A percentile compares a stretch with the other conserved stretches of the same genome.
Evolutionary conservation across 345 rosid species (phyloP).

Genomic region (Mercurialis annua): DNA sequence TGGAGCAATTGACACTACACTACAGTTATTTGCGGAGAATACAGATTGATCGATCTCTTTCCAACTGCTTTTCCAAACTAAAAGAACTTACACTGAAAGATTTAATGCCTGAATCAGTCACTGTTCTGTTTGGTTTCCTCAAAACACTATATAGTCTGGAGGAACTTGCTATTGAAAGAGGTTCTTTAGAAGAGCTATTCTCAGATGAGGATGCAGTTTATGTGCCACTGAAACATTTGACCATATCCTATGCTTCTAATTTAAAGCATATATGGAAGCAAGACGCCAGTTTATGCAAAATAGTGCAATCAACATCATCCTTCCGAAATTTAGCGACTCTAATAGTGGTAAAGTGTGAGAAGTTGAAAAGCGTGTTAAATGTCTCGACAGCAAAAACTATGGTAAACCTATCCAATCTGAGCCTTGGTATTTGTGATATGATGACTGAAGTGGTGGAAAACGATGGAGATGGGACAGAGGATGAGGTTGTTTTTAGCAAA

Average conservation of each 20-base stretch:
- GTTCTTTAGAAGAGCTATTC: constrained; percentile 16
- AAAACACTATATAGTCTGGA: no score
- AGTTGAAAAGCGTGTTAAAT: background rate
- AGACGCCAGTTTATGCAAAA: background rate
- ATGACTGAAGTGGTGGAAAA: constrained; percentile 12
- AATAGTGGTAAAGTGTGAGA: no score
- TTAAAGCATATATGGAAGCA: constrained; percentile 5
- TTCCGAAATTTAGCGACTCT: constrained; percentile 12
- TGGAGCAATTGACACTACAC: background rate
- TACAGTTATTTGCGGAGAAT: background rate
- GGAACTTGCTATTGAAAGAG: background rate
- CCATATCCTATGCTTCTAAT: accelerated
- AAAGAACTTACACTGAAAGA: background rate
- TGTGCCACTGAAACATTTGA: background rate
- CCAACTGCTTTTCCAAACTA: background rate
- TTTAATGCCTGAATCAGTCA: background rate
- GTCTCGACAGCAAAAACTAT: constrained; percentile 17
- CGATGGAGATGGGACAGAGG: background rate
- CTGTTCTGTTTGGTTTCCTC: background rate
- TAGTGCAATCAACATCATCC: constrained; percentile 13
- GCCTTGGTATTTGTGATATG: constrained; percentile 3
- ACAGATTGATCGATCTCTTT: background rate
- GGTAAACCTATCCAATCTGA: constrained; percentile 11
- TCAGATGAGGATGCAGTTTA: background rate
- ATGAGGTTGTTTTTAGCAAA: constrained; percentile 9